phyloP scores from a whole-genome alignment of 1,139 yeast species.

The Pichia sp. region DNA sequence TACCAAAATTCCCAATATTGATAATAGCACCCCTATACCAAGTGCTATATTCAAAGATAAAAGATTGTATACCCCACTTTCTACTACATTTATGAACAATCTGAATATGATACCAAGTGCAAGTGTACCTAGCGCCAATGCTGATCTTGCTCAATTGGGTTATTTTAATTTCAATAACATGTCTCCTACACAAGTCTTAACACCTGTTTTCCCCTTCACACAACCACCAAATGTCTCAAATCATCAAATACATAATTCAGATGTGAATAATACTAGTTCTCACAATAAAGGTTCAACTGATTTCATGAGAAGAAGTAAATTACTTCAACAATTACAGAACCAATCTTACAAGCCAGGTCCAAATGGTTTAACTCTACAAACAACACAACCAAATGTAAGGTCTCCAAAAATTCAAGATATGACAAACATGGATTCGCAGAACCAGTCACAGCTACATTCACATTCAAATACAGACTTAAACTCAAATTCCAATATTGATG shows the following conservation, averaged over 20 bases:
- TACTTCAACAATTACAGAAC: background rate
- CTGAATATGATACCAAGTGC: constrained; percentile 4
- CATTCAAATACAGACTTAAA: too few relatives aligned
- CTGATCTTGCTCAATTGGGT: constrained; percentile 14
- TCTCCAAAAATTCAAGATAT: too few relatives aligned
- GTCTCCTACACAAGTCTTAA: constrained; percentile 25
- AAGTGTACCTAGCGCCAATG: background rate
- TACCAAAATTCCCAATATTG: background rate
- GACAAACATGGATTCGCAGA: too few relatives aligned
- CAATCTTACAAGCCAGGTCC: background rate
- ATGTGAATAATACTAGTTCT: too few relatives aligned
- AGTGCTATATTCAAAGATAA: constrained; percentile 10
- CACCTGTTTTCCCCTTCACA: background rate
- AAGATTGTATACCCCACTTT: constrained; percentile 9
- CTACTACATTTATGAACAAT: constrained; percentile 6
- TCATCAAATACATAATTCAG: background rate
- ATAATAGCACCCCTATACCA: constrained; percentile 8
- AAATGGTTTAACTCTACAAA: background rate
- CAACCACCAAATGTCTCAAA: background rate
- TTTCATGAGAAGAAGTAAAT: background rate
- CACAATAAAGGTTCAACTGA: background rate
- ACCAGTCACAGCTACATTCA: too few relatives aligned
- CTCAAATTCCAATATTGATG: too few relatives aligned
- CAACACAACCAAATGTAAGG: background rate
- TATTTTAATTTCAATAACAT: constrained; percentile 23